Conservation (phyloP, 768 basidiomycete species). For the Daedaleopsis sinensis region DNA sequence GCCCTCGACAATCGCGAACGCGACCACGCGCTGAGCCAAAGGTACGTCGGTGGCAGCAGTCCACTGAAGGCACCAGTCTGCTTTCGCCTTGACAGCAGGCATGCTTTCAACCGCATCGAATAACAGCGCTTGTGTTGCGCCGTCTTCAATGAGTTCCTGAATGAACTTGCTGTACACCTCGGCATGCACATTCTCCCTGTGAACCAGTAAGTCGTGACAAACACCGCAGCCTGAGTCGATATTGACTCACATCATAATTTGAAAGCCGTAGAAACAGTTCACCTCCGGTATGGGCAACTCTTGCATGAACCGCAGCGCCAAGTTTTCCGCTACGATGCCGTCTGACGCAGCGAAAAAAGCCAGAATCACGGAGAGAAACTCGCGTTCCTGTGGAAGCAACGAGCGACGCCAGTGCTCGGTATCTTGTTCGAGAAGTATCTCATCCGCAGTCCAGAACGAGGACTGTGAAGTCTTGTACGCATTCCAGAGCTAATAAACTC, state of each 20-base stretch:
- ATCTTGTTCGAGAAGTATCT: slow-evolving; percentile 34
- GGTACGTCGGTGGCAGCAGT: slow-evolving; percentile 45
- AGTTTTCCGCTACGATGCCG: slow-evolving; percentile 57
- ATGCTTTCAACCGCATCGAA: slow-evolving; percentile 53
- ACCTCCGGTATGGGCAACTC: slow-evolving; percentile 55
- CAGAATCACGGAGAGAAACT: slow-evolving; percentile 53
- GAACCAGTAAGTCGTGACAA: too few relatives aligned
- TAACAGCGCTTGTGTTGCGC: slow-evolving; percentile 43
- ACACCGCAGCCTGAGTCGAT: too few relatives aligned
- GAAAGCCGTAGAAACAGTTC: slow-evolving; percentile 57
- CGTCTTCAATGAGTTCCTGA: slow-evolving; percentile 52
- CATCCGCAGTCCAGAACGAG: slow-evolving; percentile 49
- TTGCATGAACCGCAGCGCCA: slow-evolving; percentile 50
- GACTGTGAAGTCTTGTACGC: slow-evolving; percentile 57
- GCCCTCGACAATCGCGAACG: slow-evolving; percentile 54
- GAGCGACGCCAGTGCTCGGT: slow-evolving; percentile 49
- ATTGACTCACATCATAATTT: slow-evolving; percentile 53
- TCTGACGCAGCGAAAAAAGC: slow-evolving; percentile 59
- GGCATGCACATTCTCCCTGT: slow-evolving; percentile 52
- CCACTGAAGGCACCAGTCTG: slow-evolving; percentile 56
- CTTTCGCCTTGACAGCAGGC: slow-evolving; percentile 52
- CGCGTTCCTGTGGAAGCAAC: slow-evolving; percentile 53
- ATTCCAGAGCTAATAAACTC: slow-evolving; percentile 54
- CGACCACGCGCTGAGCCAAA: slow-evolving; percentile 52
- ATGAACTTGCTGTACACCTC: slow-evolving; percentile 59